Evolutionary conservation across 1,139 yeast genomes (phyloP).

Genomic region (Nematodospora anomalae): DNA sequence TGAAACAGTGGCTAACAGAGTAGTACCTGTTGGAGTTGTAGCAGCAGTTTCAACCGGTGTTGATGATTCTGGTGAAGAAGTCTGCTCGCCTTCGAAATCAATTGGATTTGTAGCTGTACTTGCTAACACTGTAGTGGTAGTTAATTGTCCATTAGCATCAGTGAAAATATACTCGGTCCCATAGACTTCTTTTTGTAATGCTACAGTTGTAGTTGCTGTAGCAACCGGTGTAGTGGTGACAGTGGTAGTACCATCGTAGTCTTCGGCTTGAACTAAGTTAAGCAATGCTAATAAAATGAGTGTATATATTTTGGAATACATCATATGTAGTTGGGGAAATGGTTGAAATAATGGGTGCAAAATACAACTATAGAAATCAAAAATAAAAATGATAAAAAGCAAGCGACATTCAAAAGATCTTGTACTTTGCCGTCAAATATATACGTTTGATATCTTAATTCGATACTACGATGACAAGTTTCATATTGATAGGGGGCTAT

Average conservation of each 20-base stretch:
- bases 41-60: conserved; percentile 10
- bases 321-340: conserved; percentile 4
- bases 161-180: conserved; percentile 40
- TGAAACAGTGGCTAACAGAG: neutral
- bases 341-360: neutral
- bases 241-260: conserved; percentile 23
- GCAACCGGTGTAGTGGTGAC: conserved; percentile 33
- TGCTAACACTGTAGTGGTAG: conserved; percentile 32
- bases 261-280: conserved; percentile 14
- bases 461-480: too few relatives aligned
- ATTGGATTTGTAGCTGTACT: conserved; percentile 20
- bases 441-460: too few relatives aligned
- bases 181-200: conserved; percentile 27
- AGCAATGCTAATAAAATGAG: conserved; percentile 19
- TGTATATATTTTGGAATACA: conserved; percentile 18
- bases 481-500: too few relatives aligned
- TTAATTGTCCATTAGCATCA: conserved; percentile 29
- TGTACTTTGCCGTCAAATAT: neutral
- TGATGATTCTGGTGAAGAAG: conserved; percentile 8
- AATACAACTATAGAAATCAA: too few relatives aligned
- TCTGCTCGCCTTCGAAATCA: conserved; percentile 5
- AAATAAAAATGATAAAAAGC: too few relatives aligned
- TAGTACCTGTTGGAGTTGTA: conserved; percentile 4
- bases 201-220: conserved; percentile 32
- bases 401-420: neutral